Evolutionary conservation across 768 basidiomycete genomes (phyloP), one percentile per base, ranked within the genome.

Genomic region (Lepiota brunneoincarnata): DNA sequence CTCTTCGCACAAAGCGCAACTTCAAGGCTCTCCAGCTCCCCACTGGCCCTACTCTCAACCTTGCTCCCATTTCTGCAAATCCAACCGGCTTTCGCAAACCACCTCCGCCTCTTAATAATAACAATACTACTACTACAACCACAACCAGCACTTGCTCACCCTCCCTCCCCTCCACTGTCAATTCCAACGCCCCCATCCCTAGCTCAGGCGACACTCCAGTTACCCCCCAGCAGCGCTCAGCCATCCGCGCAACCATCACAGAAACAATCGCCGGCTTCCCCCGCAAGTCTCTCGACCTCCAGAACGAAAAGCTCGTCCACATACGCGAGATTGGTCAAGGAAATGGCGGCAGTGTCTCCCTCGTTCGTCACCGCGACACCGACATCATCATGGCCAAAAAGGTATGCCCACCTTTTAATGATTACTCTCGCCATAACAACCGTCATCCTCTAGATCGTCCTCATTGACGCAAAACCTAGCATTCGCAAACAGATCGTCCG

Each of bases 301-400:
- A 83, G 60, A 86, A 88, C 62, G 91, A 94, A 65, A 97, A 98
- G 68, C 76, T 99, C 63, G 88, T 86, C 71, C 90, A 95, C 61
- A 69, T 98, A 28, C 79, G 82, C 26, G 97, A 99, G 69, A 78
- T 99, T 5, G 97, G 97, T 2, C 88, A 93, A 59, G 97, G 97
- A 2, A 98, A 98, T 65, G 95, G 97, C 1, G 97, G 97, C 46
- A 97, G 94, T 47, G 97, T 99, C 39, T 93, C 91, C 67, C 91
- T 90, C 70, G 95, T 98, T 24, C 84, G 95, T 69, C 97, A 99
- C 65, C 77, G 82, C 15, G 93, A 93, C 23, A 92, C 93, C 28
- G 86, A 88, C 11, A 92, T 86, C 14, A 82, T 95, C 61, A 98
- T 99, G 96, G 97, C 97, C 1, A 95, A 96, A 77, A 99, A 99